A percentile compares a stretch with the other conserved stretches of the same genome.
phyloP scores from a whole-genome alignment of 2,329 filamentous ascomycete genomes.

The Fusarium pseudograminearum region DNA sequence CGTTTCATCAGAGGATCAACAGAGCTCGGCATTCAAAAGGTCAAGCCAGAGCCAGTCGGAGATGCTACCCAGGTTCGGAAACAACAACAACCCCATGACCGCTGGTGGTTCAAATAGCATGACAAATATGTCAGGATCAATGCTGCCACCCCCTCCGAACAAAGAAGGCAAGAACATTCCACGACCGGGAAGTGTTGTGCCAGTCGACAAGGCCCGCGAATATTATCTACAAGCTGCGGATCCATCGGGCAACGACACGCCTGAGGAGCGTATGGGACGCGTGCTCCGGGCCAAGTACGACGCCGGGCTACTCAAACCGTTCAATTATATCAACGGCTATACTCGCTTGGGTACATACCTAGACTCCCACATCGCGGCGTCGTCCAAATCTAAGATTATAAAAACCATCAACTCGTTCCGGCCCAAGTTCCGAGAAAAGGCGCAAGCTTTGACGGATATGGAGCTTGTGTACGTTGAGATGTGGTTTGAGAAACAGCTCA shows the following conservation, averaged over 20 bases:
- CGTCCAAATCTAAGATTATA: slow-evolving; percentile 90
- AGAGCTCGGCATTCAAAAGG: slow-evolving; percentile 59
- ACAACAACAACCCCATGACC: slow-evolving; percentile 38
- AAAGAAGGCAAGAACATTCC: slow-evolving; percentile 67
- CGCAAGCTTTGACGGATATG: slow-evolving; percentile 91
- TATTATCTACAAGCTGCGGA: slow-evolving; percentile 98
- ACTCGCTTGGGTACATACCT: slow-evolving; percentile 90
- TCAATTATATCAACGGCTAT: slow-evolving; percentile 99
- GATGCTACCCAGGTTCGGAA: slow-evolving; percentile 63
- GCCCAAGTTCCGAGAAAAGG: slow-evolving; percentile 95
- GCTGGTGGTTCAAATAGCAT: slow-evolving; percentile 40
- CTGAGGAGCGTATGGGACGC: slow-evolving; percentile 95
- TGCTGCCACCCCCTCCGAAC: slow-evolving; percentile 62
- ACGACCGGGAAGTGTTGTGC: slow-evolving; percentile 70
- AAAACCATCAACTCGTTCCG: slow-evolving; percentile 92
- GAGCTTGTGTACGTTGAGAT: slow-evolving; percentile 96
- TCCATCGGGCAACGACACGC: slow-evolving; percentile 84
- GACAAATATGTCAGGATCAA: slow-evolving; percentile 51
- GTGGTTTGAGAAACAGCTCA: slow-evolving; percentile 97
- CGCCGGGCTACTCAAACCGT: slow-evolving; percentile 91
- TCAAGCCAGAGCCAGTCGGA: slow-evolving; percentile 59
- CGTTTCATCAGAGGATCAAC: slow-evolving; percentile 75
- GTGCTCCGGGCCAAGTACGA: slow-evolving; percentile 96
- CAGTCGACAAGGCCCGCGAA: slow-evolving; percentile 81
- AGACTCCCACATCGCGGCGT: slow-evolving; percentile 84